Conservation (phyloP, 805 yeast species). For the Saccharomycodes ludwigii region DNA sequence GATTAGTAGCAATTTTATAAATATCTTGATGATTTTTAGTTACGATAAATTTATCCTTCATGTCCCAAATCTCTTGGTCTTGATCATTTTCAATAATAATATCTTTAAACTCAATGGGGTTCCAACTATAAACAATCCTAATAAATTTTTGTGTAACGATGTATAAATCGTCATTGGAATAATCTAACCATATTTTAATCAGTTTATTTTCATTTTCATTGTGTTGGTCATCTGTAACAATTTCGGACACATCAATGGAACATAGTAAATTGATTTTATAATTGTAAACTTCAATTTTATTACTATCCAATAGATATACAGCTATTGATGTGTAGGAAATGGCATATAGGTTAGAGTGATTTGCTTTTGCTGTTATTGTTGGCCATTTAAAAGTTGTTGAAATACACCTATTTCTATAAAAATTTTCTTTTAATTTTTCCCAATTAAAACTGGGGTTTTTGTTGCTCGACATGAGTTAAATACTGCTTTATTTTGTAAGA, state of each 20-base stretch:
- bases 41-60: conserved; percentile 12
- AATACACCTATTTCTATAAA: conserved; percentile 40
- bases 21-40: conserved; percentile 15
- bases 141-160: conserved; percentile 11
- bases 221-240: neutral
- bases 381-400: conserved; percentile 9
- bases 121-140: conserved; percentile 11
- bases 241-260: neutral
- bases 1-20: conserved; percentile 7
- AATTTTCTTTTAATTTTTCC: conserved; percentile 68
- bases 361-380: too few relatives aligned
- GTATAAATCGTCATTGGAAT: conserved; percentile 9
- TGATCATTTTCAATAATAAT: conserved; percentile 5
- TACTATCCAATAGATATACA: conserved; percentile 16
- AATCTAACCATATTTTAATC: too few relatives aligned
- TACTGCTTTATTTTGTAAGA: too few relatives aligned
- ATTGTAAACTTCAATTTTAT: conserved; percentile 1
- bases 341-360: conserved; percentile 10
- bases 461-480: too few relatives aligned
- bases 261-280: neutral
- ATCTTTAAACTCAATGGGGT: conserved; percentile 12
- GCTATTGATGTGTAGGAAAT: conserved; percentile 19
- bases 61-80: conserved; percentile 21
- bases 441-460: conserved; percentile 41
- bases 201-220: too few relatives aligned